Base-by-base conservation (phyloP, 352 stramenopile species). In the Phytopythium cucurbitacearum region DNA sequence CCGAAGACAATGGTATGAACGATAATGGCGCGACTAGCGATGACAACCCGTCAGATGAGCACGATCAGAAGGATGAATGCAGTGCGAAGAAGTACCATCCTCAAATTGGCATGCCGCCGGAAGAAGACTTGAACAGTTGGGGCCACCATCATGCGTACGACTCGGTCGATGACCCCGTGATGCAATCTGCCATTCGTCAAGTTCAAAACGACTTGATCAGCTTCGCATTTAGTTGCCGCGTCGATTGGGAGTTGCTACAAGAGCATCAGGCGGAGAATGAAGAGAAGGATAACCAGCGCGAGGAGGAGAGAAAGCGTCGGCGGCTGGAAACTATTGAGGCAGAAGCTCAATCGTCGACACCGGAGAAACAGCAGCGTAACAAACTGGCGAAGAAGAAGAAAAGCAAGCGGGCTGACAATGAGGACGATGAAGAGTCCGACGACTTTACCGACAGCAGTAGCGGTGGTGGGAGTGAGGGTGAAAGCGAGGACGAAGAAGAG, bases 91-190 rank as follows among this genome's bases (percentile, higher is more conserved):
- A 87, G 59, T 91, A 90, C 40, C 83, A 94, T 21, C 79, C 80
- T 37, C 83, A 94, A 58, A 82, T 94, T 48, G 83, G 85, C 3
- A 95, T 99, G 91, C 97, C 97, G 0, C 91, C 97, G 13, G 97
- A 99, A 75, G 95, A 99, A 69, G 96, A 99, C 65, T 85, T 99
- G 61, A 96, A 98, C 42, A 97, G 73, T 42, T 99, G 97, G 97
- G 95, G 87, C 35, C 97, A 99, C 66, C 97, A 99, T 71, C 89
- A 94, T 34, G 83, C 80, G 13, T 94, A 97, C 39, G 91, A 97
- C 48, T 98, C 95, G 13, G 91, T 98, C 12, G 97, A 99, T 51
- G 97, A 99, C 62, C 92, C 96, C 53, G 83, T 98, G 15, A 98
- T 99, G 82, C 85, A 97, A 65, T 76, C 89, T 46, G 96, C 96